Evolutionary conservation across 345 rosid genomes (phyloP).

Genomic region (Rhodamnia argentea): DNA sequence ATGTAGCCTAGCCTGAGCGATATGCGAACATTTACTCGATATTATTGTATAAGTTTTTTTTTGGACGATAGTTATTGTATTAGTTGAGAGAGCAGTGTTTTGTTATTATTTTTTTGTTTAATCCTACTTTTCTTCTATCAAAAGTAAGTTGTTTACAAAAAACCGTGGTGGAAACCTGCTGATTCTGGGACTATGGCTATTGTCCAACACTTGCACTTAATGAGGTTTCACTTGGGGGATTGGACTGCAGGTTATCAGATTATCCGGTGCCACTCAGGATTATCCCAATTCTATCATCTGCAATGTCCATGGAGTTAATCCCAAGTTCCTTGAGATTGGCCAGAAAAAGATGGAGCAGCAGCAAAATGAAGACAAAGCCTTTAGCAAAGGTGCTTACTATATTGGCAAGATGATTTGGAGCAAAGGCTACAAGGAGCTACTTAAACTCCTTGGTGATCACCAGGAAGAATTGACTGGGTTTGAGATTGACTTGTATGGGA

Average conservation of each 20-base stretch:
- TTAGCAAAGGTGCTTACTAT: slow-evolving; percentile 74
- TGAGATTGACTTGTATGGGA: slow-evolving; percentile 79
- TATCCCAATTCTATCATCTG: slow-evolving; percentile 69
- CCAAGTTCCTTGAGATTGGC: slow-evolving; percentile 84
- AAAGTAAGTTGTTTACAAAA: not conserved
- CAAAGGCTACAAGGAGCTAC: slow-evolving; percentile 92
- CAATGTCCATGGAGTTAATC: slow-evolving; percentile 96
- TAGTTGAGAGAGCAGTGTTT: not conserved
- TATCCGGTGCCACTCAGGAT: slow-evolving; percentile 93
- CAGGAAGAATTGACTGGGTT: slow-evolving; percentile 60
- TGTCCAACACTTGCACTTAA: not conserved
- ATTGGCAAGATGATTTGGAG: slow-evolving; percentile 98
- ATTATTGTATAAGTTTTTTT: not conserved
- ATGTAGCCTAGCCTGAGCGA: not conserved
- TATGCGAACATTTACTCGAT: not conserved
- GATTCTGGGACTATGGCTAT: not conserved
- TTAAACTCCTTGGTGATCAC: slow-evolving; percentile 55
- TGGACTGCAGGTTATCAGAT: slow-evolving; percentile 65
- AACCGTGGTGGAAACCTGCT: not conserved
- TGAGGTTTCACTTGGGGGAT: not conserved
- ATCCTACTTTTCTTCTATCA: not conserved
- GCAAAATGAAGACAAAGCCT: slow-evolving; percentile 36
- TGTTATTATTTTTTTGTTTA: not conserved
- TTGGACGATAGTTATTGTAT: not conserved
- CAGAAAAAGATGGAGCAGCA: slow-evolving; percentile 47